Evolutionary conservation across 371 early-diverging fungal genomes (phyloP).

Genomic region (Lichtheimia ornata): DNA sequence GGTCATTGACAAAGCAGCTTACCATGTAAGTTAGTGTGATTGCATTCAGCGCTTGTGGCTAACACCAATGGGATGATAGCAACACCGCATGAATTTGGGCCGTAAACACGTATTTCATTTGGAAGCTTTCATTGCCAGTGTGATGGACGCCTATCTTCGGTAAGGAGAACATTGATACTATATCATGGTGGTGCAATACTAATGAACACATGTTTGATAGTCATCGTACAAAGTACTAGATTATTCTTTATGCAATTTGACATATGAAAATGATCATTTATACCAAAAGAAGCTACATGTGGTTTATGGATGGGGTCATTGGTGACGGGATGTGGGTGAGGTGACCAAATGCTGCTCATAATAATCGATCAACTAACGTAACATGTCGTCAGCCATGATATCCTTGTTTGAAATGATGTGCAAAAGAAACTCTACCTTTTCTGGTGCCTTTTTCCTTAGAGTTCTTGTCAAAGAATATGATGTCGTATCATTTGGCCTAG

Average conservation of each 20-base stretch:
- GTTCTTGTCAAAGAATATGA: neutral
- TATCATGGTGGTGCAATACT: too few species aligned
- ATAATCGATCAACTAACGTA: slow-evolving; percentile 2
- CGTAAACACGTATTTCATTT: slow-evolving; percentile 96
- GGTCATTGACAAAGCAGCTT: slow-evolving; percentile 78
- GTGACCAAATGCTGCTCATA: slow-evolving; percentile 3
- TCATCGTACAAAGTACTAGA: too few species aligned
- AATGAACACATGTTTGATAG: too few species aligned
- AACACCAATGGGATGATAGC: slow-evolving; percentile 31
- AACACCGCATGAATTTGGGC: slow-evolving; percentile 86
- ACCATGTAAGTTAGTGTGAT: slow-evolving; percentile 57
- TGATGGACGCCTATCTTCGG: slow-evolving; percentile 76
- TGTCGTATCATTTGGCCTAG: neutral
- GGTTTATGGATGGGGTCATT: too few species aligned
- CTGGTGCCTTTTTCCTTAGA: neutral
- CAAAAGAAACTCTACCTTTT: neutral
- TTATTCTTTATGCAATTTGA: too few species aligned
- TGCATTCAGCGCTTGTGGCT: neutral
- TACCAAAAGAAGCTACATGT: too few species aligned
- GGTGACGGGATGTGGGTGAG: too few species aligned
- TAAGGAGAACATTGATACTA: slow-evolving; percentile 6
- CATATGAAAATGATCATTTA: too few species aligned
- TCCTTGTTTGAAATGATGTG: too few species aligned
- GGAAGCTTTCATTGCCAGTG: slow-evolving; percentile 94
- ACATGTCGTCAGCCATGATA: too few species aligned